Evolutionary conservation across 768 basidiomycete genomes (phyloP), one percentile per base, ranked within the genome.

Genomic region (Rubroboletus satanas): DNA sequence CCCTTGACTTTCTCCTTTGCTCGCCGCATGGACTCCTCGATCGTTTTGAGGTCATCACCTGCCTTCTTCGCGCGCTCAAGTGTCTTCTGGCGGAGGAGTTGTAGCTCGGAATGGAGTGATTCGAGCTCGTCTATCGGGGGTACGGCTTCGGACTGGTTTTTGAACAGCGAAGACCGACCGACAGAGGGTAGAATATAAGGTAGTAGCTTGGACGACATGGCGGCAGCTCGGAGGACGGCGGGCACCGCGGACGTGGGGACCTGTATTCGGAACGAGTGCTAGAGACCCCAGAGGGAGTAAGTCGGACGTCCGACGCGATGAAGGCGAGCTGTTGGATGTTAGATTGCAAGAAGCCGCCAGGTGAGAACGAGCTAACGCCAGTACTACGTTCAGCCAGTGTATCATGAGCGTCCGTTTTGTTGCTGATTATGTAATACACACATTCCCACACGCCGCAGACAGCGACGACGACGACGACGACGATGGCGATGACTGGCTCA

Each of bases 1-100:
- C 87, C 86, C 73, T 76, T 80, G 70, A 83, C 86, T 69, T 81
- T 84, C 73, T 90, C 89, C 73, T 82, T 87, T 74, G 90, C 79
- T 56, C 82, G 79, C 50, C 82, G 81, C 81, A 88, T 84, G 46
- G 85, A 86, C 71, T 87, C 88, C 58, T 88, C 83, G 62, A 92
- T 83, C 51, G 81, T 78, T 66, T 78, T 81, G 61, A 89, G 73
- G 76, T 92, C 90, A 64, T 87, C 83, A 32, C 79, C 80, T 0
- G 89, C 90, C 75, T 89, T 90, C 76, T 79, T 83, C 38, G 78
- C 81, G 61, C 87, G 79, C 57, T 85, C 84, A 45, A 83, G 62
- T 7, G 82, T 79, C 65, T 73, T 75, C 61, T 79, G 74, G 62
- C 77, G 80, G 49, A 86, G 71, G 45, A 73, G 57, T 56, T 68